Evolutionary conservation across 768 basidiomycete genomes (phyloP).

Genomic region (Steccherinum ochraceum): DNA sequence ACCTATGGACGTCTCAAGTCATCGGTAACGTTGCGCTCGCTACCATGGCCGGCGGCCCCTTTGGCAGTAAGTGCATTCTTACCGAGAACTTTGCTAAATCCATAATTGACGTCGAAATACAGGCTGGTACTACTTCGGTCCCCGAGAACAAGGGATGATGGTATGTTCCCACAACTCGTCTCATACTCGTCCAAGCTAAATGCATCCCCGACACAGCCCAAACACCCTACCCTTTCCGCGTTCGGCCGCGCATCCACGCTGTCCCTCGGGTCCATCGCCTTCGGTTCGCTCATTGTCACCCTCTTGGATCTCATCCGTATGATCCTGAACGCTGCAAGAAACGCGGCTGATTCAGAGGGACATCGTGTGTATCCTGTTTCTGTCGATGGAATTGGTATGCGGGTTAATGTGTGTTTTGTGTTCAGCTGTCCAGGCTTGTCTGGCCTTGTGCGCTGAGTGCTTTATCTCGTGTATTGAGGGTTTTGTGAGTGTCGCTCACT

Average conservation of each 20-base stretch:
- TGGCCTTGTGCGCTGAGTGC: slow-evolving; percentile 76
- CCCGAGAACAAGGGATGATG: slow-evolving; percentile 58
- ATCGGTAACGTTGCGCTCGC: slow-evolving; percentile 73
- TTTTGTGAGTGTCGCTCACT: slow-evolving; percentile 22
- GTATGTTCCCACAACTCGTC: no score
- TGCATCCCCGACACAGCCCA: slow-evolving; percentile 38
- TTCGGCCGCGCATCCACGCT: slow-evolving; percentile 72
- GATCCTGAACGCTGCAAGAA: slow-evolving; percentile 49
- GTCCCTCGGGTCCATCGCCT: slow-evolving; percentile 80
- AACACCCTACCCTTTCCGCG: slow-evolving; percentile 61
- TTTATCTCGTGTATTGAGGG: slow-evolving; percentile 67
- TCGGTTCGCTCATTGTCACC: slow-evolving; percentile 80
- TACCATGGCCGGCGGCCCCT: slow-evolving; percentile 76
- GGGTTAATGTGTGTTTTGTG: neutral
- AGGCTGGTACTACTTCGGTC: slow-evolving; percentile 79
- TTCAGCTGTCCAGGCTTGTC: slow-evolving; percentile 62
- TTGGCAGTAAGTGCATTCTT: slow-evolving; percentile 38
- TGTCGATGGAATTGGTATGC: neutral
- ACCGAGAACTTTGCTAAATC: neutral
- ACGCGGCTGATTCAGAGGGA: slow-evolving; percentile 57
- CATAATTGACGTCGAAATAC: slow-evolving; percentile 24
- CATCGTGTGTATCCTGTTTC: slow-evolving; percentile 42
- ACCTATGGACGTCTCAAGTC: slow-evolving; percentile 81
- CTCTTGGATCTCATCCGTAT: slow-evolving; percentile 64
- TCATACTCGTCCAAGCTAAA: neutral